phyloP scores from a whole-genome alignment of 2,329 filamentous ascomycete genomes.

The Fusarium continuum region DNA sequence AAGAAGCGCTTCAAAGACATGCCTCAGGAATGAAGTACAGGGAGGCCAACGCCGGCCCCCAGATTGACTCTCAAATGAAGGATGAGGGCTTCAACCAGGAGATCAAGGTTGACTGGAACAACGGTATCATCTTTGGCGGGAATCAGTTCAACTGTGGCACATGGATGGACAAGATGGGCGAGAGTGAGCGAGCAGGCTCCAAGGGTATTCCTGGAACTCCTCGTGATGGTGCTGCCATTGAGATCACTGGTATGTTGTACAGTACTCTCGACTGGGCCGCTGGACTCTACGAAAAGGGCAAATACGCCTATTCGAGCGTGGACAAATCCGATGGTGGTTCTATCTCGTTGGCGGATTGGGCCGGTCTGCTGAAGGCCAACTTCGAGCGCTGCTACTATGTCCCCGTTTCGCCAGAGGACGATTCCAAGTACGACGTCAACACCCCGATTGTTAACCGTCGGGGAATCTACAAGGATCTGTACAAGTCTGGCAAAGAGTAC shows the following conservation, averaged over 20 bases:
- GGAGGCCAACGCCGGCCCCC: slow-evolving; percentile 90
- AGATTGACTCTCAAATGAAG: slow-evolving; percentile 92
- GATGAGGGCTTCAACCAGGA: slow-evolving; percentile 92
- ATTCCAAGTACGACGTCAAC: slow-evolving; percentile 83
- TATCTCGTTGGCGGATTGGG: slow-evolving; percentile 83
- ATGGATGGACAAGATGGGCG: slow-evolving; percentile 99
- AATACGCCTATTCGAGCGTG: slow-evolving; percentile 79
- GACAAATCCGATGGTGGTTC: slow-evolving; percentile 66
- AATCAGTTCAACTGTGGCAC: slow-evolving; percentile 96
- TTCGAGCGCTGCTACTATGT: slow-evolving; percentile 96
- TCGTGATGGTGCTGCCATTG: slow-evolving; percentile 91
- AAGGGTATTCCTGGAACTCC: slow-evolving; percentile 97
- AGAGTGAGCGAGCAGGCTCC: slow-evolving; percentile 87
- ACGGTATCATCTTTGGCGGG: slow-evolving; percentile 89
- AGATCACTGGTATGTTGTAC: slow-evolving; percentile 94
- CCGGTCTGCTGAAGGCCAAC: slow-evolving; percentile 78
- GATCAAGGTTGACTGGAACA: slow-evolving; percentile 90
- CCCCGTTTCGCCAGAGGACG: slow-evolving; percentile 74
- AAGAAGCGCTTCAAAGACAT: slow-evolving; percentile 92
- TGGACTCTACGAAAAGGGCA: slow-evolving; percentile 70
- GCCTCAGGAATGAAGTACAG: slow-evolving; percentile 90
- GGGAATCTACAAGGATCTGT: slow-evolving; percentile 98
- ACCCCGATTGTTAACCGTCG: slow-evolving; percentile 82
- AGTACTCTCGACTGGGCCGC: slow-evolving; percentile 86
- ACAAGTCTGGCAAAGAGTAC: slow-evolving; percentile 92